Evolutionary conservation across 768 basidiomycete genomes (phyloP).

Genomic region (Dacryopinax primogenitus): DNA sequence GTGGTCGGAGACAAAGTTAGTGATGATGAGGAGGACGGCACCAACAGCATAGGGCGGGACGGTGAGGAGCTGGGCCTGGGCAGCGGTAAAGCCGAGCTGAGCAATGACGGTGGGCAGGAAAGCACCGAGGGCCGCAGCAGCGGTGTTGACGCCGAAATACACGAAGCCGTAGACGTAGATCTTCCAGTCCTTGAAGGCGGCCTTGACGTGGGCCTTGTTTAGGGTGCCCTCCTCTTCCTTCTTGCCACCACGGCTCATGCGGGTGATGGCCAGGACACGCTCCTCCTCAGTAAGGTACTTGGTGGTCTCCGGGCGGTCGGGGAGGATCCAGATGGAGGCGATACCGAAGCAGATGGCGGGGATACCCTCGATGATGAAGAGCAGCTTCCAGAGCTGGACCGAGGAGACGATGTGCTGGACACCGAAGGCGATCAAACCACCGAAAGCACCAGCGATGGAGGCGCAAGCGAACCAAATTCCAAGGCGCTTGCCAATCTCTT

Average conservation of each 20-base stretch:
- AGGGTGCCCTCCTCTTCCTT: slow-evolving; percentile 54
- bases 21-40: slow-evolving; percentile 45
- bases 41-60: slow-evolving; percentile 71
- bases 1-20: slow-evolving; percentile 53
- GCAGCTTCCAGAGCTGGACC: slow-evolving; percentile 36
- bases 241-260: slow-evolving; percentile 52
- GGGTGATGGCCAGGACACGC: slow-evolving; percentile 44
- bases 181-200: slow-evolving; percentile 66
- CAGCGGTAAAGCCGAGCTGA: slow-evolving; percentile 44
- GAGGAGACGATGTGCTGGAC: slow-evolving; percentile 46
- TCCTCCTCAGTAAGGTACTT: slow-evolving; percentile 39
- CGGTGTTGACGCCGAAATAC: slow-evolving; percentile 66
- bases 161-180: slow-evolving; percentile 55
- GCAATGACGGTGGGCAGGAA: slow-evolving; percentile 70
- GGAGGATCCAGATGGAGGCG: slow-evolving; percentile 43
- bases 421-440: slow-evolving; percentile 72
- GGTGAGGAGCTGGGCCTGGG: slow-evolving; percentile 57
- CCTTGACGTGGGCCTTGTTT: slow-evolving; percentile 48
- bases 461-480: slow-evolving; percentile 79
- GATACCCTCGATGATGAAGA: slow-evolving; percentile 66
- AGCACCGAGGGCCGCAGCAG: slow-evolving; percentile 65
- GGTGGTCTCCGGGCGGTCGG: slow-evolving; percentile 60
- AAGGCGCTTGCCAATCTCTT: slow-evolving; percentile 60
- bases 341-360: slow-evolving; percentile 55
- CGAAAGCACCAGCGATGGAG: slow-evolving; percentile 72